Evolutionary conservation across 2,329 filamentous ascomycete species (phyloP).

Genomic region (Talaromyces sp.): DNA sequence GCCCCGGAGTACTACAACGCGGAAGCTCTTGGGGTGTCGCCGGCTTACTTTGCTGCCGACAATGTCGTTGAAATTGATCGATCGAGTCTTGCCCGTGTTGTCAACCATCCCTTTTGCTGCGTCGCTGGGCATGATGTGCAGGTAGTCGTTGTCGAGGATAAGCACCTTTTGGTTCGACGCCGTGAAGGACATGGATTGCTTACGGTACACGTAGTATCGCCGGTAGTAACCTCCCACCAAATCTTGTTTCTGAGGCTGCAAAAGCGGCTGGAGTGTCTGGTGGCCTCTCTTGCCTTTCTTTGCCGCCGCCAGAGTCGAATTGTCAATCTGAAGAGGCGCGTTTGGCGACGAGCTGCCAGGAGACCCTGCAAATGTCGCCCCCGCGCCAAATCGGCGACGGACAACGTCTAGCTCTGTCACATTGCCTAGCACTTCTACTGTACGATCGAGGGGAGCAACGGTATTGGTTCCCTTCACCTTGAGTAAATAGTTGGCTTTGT

Average conservation of each 20-base stretch:
- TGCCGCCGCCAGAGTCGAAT: slow-evolving; percentile 19
- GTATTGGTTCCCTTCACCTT: slow-evolving; percentile 61
- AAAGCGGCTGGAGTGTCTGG: slow-evolving; percentile 42
- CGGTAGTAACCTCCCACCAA: slow-evolving; percentile 51
- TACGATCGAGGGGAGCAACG: slow-evolving; percentile 60
- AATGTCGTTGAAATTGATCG: slow-evolving; percentile 60
- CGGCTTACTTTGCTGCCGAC: slow-evolving; percentile 62
- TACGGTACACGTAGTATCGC: slow-evolving; percentile 60
- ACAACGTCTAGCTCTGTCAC: slow-evolving; percentile 59
- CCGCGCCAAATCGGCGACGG: slow-evolving; percentile 59
- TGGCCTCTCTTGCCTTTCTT: slow-evolving; percentile 42
- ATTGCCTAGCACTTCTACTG: slow-evolving; percentile 59
- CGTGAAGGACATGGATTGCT: slow-evolving; percentile 62
- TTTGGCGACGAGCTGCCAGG: slow-evolving; percentile 61
- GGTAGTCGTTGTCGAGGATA: slow-evolving; percentile 61
- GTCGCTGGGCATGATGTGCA: slow-evolving; percentile 59
- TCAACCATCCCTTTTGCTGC: slow-evolving; percentile 52
- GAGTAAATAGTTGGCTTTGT: slow-evolving; percentile 60
- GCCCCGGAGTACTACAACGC: slow-evolving; percentile 57
- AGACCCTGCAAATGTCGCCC: slow-evolving; percentile 52
- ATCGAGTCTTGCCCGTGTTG: slow-evolving; percentile 50
- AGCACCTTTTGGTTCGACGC: slow-evolving; percentile 57
- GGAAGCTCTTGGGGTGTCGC: slow-evolving; percentile 60
- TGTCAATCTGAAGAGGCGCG: slow-evolving; percentile 56
- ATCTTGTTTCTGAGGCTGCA: slow-evolving; percentile 40